These are phyloP conservation scores for Metschnikowia continentalis DNA, from an alignment of 805 yeast species.

Conservation along the genomic window DNA sequence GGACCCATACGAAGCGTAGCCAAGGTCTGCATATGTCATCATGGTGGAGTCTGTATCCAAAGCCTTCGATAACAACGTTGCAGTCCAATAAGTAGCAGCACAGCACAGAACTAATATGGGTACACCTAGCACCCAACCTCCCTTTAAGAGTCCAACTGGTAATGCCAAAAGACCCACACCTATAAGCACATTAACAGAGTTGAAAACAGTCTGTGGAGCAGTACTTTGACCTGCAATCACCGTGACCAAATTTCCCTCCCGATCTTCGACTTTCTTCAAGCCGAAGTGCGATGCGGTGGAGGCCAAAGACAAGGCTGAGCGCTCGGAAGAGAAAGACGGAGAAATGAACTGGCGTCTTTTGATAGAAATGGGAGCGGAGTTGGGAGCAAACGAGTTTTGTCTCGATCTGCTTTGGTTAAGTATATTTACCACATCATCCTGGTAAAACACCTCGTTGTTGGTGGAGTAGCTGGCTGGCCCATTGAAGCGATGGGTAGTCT, in stretches of 20 bases:
- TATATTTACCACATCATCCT: constrained; percentile 32
- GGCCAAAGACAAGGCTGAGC: constrained; percentile 30
- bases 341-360: constrained; percentile 32
- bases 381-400: constrained; percentile 20
- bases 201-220: constrained; percentile 65
- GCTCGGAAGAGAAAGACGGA: constrained; percentile 42
- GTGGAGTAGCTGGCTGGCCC: constrained; percentile 10
- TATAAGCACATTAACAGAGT: constrained; percentile 60
- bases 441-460: constrained; percentile 35
- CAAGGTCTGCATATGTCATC: constrained; percentile 31
- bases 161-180: constrained; percentile 67
- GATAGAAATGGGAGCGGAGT: constrained; percentile 19
- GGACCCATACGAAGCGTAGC: constrained; percentile 32
- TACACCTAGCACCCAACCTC: constrained; percentile 66
- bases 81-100: constrained; percentile 68
- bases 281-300: constrained; percentile 49
- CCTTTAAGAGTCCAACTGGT: constrained; percentile 59
- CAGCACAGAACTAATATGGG: constrained; percentile 60
- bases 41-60: constrained; percentile 27
- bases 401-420: constrained; percentile 26
- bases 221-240: constrained; percentile 79
- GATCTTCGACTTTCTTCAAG: constrained; percentile 61
- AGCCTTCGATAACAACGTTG: constrained; percentile 46
- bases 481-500: constrained; percentile 7
- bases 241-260: constrained; percentile 66